phyloP scores from a whole-genome alignment of 306 rosid genomes.

The Abrus precatorius region DNA sequence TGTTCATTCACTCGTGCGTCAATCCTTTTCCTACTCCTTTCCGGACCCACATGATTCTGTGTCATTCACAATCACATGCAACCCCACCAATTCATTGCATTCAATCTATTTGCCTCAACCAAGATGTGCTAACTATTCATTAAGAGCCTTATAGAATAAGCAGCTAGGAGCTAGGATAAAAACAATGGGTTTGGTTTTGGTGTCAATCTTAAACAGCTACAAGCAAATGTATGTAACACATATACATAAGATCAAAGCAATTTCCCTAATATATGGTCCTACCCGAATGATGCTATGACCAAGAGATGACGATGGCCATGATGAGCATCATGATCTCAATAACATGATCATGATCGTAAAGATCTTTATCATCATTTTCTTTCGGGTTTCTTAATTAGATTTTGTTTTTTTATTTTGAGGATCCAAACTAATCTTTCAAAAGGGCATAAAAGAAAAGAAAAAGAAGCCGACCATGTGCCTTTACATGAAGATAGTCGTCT shows the following conservation, averaged over 20 bases:
- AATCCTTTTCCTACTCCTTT: slow-evolving; percentile 32
- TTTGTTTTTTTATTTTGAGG: slow-evolving; percentile 39
- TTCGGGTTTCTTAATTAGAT: slow-evolving; percentile 44
- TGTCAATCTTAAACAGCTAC: slow-evolving; percentile 33
- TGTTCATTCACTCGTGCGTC: slow-evolving; percentile 59
- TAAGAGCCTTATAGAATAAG: slow-evolving; percentile 18
- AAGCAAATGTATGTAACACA: neutral
- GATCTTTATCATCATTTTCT: slow-evolving; percentile 35
- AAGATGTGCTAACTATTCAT: slow-evolving; percentile 33
- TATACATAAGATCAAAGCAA: neutral
- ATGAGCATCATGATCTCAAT: slow-evolving; percentile 46
- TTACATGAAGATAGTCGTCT: slow-evolving; percentile 44
- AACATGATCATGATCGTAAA: slow-evolving; percentile 47
- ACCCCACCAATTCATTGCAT: slow-evolving; percentile 37
- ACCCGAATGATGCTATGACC: slow-evolving; percentile 39
- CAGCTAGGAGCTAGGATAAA: slow-evolving; percentile 2
- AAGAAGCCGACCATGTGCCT: slow-evolving; percentile 27
- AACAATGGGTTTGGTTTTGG: slow-evolving; percentile 33
- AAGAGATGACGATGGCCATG: slow-evolving; percentile 43
- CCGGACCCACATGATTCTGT: slow-evolving; percentile 53
- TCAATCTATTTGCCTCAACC: slow-evolving; percentile 33
- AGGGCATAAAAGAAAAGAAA: neutral
- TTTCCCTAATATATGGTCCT: slow-evolving; percentile 27
- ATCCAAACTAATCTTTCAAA: slow-evolving; percentile 25
- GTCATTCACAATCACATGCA: slow-evolving; percentile 17